Evolutionary conservation across 1,139 yeast genomes (phyloP), one percentile per base, ranked within the genome.

Genomic region (Protomyces inundatus): DNA sequence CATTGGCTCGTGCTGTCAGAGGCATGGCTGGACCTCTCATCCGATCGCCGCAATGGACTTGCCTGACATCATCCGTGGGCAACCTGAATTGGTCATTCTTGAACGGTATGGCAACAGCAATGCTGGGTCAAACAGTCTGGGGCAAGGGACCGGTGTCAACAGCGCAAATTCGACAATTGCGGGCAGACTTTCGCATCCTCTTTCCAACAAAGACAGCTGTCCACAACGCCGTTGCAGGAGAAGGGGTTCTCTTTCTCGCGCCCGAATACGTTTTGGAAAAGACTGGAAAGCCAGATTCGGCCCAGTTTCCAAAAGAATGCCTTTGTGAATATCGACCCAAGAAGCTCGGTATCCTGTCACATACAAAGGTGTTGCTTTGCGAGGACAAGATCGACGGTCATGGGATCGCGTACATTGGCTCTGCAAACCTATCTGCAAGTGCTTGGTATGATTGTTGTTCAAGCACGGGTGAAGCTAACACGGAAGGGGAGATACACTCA

Each of bases 371-470:
- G 51, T 62, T 65, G 42, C 52, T 51, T 40, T 68, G 42, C 53
- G 54, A 66, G 61, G 48, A 53, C 14, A 9, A 14, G 23, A 4
- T 4, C 32, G 32, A 16, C 16, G 35, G 6, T 6, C 14, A 35
- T 14, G 57, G 59, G 3, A n/a, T 67, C 66, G 56, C 56, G 37
- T 69, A 69, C 54, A 65, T 69, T 10, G 71, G 71, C 12, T 69
- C 71, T 32, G 70, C 70, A 9, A 69, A 69, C 55, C 61, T 69
- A 64, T 68, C 71, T 3, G 67, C 67, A 14, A 68, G 71, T n/a
- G 71, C 71, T 7, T 69, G 71, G 70, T 67, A 48, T 35, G 66
- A 14, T 10, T 23, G 2, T 23, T 9, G 7, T 45, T 12, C 33
- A 23, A 10, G 14, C 30, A 30, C n/a, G 4, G n/a, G 40, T 50